Conservation (phyloP, 148 eudicot genomes). For the Rhododendron kiyosumense region DNA sequence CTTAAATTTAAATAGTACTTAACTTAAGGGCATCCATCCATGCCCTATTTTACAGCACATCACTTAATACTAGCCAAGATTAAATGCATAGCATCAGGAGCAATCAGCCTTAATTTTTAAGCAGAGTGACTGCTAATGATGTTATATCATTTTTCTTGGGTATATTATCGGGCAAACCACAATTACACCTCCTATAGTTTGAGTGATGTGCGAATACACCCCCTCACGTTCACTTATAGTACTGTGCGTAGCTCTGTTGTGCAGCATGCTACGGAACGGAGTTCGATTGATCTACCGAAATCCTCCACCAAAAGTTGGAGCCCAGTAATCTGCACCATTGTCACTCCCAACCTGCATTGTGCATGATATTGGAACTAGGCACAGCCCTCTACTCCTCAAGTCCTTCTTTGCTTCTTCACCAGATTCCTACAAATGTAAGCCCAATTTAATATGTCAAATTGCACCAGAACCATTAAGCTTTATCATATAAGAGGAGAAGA, state of each 20-base stretch:
- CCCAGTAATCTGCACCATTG: slow-evolving; percentile 91
- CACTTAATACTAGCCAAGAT: slow-evolving; percentile 10
- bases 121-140: slow-evolving; percentile 96
- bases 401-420: slow-evolving; percentile 50
- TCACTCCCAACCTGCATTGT: slow-evolving; percentile 79
- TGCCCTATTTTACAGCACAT: slow-evolving; percentile 1
- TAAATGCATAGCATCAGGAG: slow-evolving; percentile 73
- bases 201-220: not conserved
- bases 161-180: not conserved
- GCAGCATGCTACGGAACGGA: not conserved
- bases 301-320: slow-evolving; percentile 64
- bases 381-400: slow-evolving; percentile 80
- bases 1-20: slow-evolving; percentile 6
- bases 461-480: not conserved
- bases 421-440: slow-evolving; percentile 29
- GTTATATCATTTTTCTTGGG: slow-evolving; percentile 47
- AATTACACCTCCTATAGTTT: not conserved
- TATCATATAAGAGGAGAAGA: not conserved
- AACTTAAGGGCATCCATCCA: slow-evolving; percentile 1
- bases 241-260: not conserved
- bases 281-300: slow-evolving; percentile 29
- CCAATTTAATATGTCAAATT: not conserved
- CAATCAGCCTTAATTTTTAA: slow-evolving; percentile 71
- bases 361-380: slow-evolving; percentile 84
- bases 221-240: not conserved